Evolutionary conservation across 495 filamentous ascomycete genomes (phyloP), one percentile per base, ranked within the genome.

Genomic region (Penicillium dipodomyicola): DNA sequence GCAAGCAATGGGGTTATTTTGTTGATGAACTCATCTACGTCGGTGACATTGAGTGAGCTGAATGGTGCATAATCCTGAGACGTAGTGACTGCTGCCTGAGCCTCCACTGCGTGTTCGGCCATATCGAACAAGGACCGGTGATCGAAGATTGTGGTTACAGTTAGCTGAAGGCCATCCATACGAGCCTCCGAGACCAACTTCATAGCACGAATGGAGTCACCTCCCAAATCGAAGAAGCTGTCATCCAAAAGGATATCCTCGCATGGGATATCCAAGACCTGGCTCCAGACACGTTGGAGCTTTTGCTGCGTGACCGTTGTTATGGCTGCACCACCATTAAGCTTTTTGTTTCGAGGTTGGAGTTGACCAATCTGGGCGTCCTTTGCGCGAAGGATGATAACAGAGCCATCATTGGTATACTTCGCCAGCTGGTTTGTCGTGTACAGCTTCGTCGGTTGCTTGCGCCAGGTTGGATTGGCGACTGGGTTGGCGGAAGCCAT

Each of bases 371-470:
- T 6, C 3, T 53, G 50, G 1, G 50, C 40, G 19, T 44, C 17
- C 10, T 53, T 53, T n/a, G 50, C 50, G 1, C 50, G 50, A 23
- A 53, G 14, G n/a, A 53, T 33, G 22, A 53, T 43, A 4, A 53
- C 15, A 9, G 50, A 43, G 19, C 50, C 50, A 7, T 44, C 19
- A n/a, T 8, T 33, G n/a, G 50, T 44, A 12, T 43, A 53, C 20
- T 44, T 53, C 5, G 40, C 39, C 40, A 53, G 27, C 30, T 53
- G 50, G 17, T 23, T 53, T 14, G 40, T 44, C 5, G 17, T 19
- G 25, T 15, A 53, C 3, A 53, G 11, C 74, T 57, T 80, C 67
- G 2, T 3, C 8, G 39, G 40, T 2, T 20, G 25, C n/a, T 14
- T 23, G 19, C 32, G 17, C 50, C 50, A 43, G 25, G 40, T 20